Percentiles rank a stretch among this genome's conserved stretches.
Conservation (phyloP, 75 land plant species). For the Larix kaempferi region DNA sequence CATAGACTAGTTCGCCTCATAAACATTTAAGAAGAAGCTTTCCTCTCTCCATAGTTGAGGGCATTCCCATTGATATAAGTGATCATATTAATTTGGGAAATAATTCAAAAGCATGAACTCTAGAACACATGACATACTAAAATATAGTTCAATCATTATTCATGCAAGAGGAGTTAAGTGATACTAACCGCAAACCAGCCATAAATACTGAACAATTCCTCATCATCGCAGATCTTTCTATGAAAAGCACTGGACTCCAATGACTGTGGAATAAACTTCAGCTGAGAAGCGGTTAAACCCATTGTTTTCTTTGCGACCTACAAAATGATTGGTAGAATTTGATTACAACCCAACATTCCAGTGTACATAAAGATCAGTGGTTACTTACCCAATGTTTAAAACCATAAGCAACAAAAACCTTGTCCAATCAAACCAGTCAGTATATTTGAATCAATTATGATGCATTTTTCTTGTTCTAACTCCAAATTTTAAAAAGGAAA, state of each 20-base stretch:
- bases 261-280: constrained; percentile 68
- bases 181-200: constrained; percentile 82
- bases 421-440: background rate
- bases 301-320: constrained; percentile 86
- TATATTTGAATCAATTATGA: background rate
- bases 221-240: constrained; percentile 68
- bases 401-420: background rate
- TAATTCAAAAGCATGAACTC: no score
- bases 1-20: no score
- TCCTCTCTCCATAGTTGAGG: no score
- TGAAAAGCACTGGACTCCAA: constrained; percentile 74
- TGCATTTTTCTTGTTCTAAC: no score
- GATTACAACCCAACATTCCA: background rate
- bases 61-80: no score
- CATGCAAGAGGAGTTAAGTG: background rate
- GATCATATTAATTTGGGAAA: no score
- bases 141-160: no score
- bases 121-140: no score
- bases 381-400: background rate
- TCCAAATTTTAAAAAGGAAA: no score
- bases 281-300: constrained; percentile 61
- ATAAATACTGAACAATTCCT: constrained; percentile 74
- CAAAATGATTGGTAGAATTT: constrained; percentile 6
- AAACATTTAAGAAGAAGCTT: no score
- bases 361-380: background rate